Evolutionary conservation across 2,329 filamentous ascomycete genomes (phyloP).

Genomic region (Fusarium nelsonii): DNA sequence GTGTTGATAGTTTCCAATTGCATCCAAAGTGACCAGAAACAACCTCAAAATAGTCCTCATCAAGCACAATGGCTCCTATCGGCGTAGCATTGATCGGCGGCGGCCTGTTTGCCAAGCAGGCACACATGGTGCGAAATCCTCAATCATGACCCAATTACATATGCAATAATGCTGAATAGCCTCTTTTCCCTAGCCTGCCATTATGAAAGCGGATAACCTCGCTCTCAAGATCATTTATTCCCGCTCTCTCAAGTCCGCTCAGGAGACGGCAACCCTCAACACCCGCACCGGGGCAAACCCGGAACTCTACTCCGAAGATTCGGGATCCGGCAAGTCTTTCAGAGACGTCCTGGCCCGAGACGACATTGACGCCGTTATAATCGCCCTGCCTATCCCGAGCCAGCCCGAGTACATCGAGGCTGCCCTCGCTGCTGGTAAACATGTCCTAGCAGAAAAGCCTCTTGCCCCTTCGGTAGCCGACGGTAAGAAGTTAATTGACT

Average conservation of each 20-base stretch:
- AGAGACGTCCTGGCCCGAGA: slow-evolving; percentile 64
- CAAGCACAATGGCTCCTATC: slow-evolving; percentile 52
- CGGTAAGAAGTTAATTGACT: slow-evolving; percentile 57
- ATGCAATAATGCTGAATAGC: slow-evolving; percentile 18
- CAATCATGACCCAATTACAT: slow-evolving; percentile 4
- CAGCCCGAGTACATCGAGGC: slow-evolving; percentile 71
- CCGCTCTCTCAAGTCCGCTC: slow-evolving; percentile 69
- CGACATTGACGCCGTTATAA: slow-evolving; percentile 68
- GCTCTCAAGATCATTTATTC: slow-evolving; percentile 75
- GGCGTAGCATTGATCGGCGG: slow-evolving; percentile 72
- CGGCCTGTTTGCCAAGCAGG: slow-evolving; percentile 71
- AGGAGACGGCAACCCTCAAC: slow-evolving; percentile 57
- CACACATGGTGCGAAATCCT: slow-evolving; percentile 63
- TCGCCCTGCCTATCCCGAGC: slow-evolving; percentile 72
- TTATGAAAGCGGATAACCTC: slow-evolving; percentile 64
- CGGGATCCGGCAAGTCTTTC: slow-evolving; percentile 59
- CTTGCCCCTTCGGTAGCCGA: slow-evolving; percentile 69
- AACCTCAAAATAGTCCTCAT: slow-evolving; percentile 14
- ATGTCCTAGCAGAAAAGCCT: slow-evolving; percentile 78
- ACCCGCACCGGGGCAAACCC: slow-evolving; percentile 47
- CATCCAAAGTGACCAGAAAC: not conserved
- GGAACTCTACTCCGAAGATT: slow-evolving; percentile 70
- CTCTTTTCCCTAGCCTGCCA: slow-evolving; percentile 62
- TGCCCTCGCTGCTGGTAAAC: slow-evolving; percentile 73
- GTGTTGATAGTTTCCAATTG: slow-evolving; percentile 16